Conservation (phyloP, 2,329 filamentous ascomycete genomes). For the Aspergillus udagawae region DNA sequence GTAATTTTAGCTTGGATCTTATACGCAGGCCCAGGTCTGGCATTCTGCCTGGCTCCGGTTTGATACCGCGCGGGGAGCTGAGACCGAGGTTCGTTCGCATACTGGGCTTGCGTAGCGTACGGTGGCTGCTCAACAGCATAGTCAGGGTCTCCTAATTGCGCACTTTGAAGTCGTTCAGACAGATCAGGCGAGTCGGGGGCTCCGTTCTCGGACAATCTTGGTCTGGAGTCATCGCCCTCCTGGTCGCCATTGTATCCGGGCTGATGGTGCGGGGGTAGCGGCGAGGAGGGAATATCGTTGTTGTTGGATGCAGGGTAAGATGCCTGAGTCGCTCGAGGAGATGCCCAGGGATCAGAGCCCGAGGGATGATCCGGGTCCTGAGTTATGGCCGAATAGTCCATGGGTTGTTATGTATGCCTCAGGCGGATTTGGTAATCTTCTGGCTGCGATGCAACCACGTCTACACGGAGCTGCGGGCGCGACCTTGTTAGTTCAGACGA, state of each 20-base stretch:
- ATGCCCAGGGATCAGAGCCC: conserved; percentile 61
- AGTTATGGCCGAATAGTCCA: conserved; percentile 63
- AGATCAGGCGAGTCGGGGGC: conserved; percentile 41
- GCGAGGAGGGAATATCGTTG: conserved; percentile 39
- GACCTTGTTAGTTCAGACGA: conserved; percentile 7
- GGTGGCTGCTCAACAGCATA: conserved; percentile 35
- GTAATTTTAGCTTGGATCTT: conserved; percentile 94
- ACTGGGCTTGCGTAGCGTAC: conserved; percentile 35
- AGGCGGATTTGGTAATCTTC: background rate
- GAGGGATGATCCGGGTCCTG: conserved; percentile 56
- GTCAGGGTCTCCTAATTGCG: conserved; percentile 37
- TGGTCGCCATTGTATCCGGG: conserved; percentile 28
- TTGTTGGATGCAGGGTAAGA: conserved; percentile 31
- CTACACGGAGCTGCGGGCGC: conserved; percentile 12
- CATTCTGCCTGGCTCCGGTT: conserved; percentile 33
- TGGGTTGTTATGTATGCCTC: conserved; percentile 29
- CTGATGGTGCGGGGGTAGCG: conserved; percentile 35
- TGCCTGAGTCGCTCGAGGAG: conserved; percentile 50
- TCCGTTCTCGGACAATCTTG: conserved; percentile 14
- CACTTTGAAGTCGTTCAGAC: conserved; percentile 39
- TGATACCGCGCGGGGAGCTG: conserved; percentile 48
- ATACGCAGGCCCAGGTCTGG: conserved; percentile 61
- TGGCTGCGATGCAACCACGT: conserved; percentile 18
- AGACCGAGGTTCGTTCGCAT: conserved; percentile 36
- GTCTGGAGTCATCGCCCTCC: conserved; percentile 14